phyloP scores from a whole-genome alignment of 495 filamentous ascomycete species.

The Penicillium steckii region DNA sequence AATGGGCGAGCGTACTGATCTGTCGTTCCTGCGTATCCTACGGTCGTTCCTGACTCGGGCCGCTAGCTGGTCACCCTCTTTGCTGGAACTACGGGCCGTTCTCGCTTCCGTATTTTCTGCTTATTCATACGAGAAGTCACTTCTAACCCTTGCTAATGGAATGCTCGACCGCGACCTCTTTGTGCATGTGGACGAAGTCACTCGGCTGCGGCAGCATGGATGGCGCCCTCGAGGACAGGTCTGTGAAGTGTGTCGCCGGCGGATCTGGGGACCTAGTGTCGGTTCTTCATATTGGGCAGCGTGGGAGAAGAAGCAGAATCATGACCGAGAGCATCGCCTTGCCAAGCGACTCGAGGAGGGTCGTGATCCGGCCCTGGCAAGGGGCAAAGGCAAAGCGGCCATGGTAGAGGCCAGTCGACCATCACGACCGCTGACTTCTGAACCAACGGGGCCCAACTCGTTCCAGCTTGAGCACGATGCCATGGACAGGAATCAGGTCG shows the following conservation, averaged over 20 bases:
- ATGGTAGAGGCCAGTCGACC: constrained; percentile 23
- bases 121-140: constrained; percentile 88
- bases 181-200: constrained; percentile 73
- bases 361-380: constrained; percentile 27
- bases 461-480: constrained; percentile 14
- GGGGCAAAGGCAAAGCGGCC: constrained; percentile 45
- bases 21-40: constrained; percentile 86
- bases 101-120: constrained; percentile 88
- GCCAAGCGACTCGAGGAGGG: constrained; percentile 28
- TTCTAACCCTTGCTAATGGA: constrained; percentile 78
- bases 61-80: constrained; percentile 74
- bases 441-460: constrained; percentile 12
- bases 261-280: constrained; percentile 88
- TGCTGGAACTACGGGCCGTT: constrained; percentile 82
- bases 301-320: constrained; percentile 67
- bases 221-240: constrained; percentile 85
- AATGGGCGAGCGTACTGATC: constrained; percentile 48
- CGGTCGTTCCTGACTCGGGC: constrained; percentile 87
- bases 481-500: constrained; percentile 15
- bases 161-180: constrained; percentile 91
- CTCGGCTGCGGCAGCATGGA: constrained; percentile 74
- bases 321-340: constrained; percentile 36
- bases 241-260: constrained; percentile 80
- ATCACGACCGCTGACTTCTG: constrained; percentile 9
- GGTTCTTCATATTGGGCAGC: constrained; percentile 74